Evolutionary conservation across 1,139 yeast species (phyloP).

Genomic region (Saccharomycopsis crataegensis): DNA sequence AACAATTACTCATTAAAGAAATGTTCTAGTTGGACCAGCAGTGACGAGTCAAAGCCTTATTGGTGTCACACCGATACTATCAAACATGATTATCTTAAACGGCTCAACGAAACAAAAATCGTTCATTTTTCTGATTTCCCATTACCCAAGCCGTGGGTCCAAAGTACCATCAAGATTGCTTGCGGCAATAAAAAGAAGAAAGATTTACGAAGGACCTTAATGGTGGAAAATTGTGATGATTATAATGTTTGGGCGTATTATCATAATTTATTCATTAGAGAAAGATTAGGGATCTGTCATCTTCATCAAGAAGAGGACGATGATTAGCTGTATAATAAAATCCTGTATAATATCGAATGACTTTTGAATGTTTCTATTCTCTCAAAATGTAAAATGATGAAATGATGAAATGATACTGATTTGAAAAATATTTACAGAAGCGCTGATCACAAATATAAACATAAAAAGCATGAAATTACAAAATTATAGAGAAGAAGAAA

Average conservation of each 20-base stretch:
- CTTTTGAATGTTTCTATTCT: neutral
- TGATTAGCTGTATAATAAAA: neutral
- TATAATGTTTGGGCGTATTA: constrained; percentile 18
- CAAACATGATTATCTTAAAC: constrained; percentile 2
- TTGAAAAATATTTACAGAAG: neutral
- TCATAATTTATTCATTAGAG: constrained; percentile 18
- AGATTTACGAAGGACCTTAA: neutral
- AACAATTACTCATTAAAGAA: constrained; percentile 11
- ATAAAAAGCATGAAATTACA: neutral
- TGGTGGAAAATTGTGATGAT: constrained; percentile 16
- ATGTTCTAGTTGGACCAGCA: constrained; percentile 2
- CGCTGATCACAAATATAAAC: neutral
- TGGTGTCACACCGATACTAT: constrained; percentile 14
- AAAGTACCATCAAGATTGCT: constrained; percentile 5
- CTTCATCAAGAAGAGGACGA: constrained; percentile 13
- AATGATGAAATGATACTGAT: neutral
- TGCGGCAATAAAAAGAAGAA: constrained; percentile 3
- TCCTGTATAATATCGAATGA: neutral
- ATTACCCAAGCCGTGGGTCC: constrained; percentile 29
- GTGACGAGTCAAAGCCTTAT: constrained; percentile 4
- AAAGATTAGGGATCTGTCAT: constrained; percentile 13
- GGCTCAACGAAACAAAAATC: constrained; percentile 19
- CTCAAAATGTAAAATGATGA: neutral
- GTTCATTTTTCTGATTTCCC: constrained; percentile 32
- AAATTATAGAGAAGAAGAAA: neutral